These are phyloP conservation scores for Penicillium digitatum DNA, from an alignment of 2,329 filamentous ascomycete species.

Conservation along the genomic window DNA sequence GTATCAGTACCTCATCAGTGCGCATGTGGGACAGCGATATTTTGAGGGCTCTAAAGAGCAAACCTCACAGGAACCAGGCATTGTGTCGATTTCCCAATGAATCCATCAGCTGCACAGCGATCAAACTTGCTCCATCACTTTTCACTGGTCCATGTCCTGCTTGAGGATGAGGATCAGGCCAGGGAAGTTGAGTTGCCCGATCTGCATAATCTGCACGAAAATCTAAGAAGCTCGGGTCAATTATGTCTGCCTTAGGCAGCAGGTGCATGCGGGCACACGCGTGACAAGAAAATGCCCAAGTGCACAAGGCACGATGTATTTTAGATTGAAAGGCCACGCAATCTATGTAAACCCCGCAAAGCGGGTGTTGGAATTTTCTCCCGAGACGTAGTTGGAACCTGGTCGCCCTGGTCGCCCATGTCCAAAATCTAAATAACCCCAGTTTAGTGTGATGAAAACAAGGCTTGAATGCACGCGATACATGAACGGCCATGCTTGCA, in stretches of 20 bases:
- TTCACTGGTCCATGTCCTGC: conserved; percentile 4
- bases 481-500: conserved; percentile 23
- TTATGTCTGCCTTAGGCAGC: conserved; percentile 6
- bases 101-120: conserved; percentile 10
- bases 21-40: conserved; percentile 41
- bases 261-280: background rate
- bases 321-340: conserved; percentile 14
- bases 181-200: background rate
- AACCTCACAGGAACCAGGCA: conserved; percentile 37
- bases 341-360: conserved; percentile 20
- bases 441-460: conserved; percentile 23
- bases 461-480: conserved; percentile 20
- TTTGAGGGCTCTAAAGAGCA: conserved; percentile 37
- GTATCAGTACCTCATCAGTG: conserved; percentile 34
- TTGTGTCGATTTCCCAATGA: conserved; percentile 19
- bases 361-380: conserved; percentile 9
- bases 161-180: background rate
- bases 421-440: conserved; percentile 6
- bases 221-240: conserved; percentile 8
- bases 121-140: conserved; percentile 17
- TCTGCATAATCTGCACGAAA: conserved; percentile 2
- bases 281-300: background rate
- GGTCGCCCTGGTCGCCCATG: conserved; percentile 3
- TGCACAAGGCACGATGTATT: background rate
- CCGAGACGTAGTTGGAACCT: background rate